These are phyloP conservation scores for Ophiostoma novo-ulmi DNA, from an alignment of 2,329 filamentous ascomycete species.

Conservation along the genomic window DNA sequence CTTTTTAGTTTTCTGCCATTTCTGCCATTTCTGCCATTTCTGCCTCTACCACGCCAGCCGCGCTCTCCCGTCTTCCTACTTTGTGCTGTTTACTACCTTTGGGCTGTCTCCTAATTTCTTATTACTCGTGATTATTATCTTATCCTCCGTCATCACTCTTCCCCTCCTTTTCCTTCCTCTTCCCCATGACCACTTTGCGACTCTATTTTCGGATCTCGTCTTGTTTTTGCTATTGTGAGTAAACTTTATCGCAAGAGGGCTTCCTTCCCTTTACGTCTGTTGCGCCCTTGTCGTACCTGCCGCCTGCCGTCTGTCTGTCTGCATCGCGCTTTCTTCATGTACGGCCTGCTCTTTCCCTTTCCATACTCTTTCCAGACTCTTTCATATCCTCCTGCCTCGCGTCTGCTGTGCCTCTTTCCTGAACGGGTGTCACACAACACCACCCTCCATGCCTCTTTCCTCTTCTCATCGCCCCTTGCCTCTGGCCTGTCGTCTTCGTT, in stretches of 20 bases:
- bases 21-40: background rate
- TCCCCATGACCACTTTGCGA: background rate
- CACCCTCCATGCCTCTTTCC: slow-evolving; percentile 21
- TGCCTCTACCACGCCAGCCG: background rate
- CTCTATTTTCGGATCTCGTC: background rate
- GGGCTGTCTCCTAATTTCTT: background rate
- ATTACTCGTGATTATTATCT: background rate
- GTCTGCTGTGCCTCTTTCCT: background rate
- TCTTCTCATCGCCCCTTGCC: background rate
- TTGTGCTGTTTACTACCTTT: background rate
- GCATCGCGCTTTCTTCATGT: background rate
- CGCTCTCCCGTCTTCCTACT: background rate
- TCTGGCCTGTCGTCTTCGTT: slow-evolving; percentile 23
- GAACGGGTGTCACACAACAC: slow-evolving; percentile 27
- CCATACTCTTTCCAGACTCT: background rate
- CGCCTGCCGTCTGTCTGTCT: background rate
- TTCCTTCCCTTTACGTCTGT: background rate
- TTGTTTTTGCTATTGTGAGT: background rate
- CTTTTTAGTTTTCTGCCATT: background rate
- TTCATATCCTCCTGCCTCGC: background rate
- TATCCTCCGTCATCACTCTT: slow-evolving; percentile 12
- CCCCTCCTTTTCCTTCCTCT: slow-evolving; percentile 12
- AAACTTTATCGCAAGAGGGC: background rate
- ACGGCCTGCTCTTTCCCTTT: slow-evolving; percentile 5
- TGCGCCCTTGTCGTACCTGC: background rate